Conservation (phyloP, 2,329 filamentous ascomycete species). For the Phoma herbarum region DNA sequence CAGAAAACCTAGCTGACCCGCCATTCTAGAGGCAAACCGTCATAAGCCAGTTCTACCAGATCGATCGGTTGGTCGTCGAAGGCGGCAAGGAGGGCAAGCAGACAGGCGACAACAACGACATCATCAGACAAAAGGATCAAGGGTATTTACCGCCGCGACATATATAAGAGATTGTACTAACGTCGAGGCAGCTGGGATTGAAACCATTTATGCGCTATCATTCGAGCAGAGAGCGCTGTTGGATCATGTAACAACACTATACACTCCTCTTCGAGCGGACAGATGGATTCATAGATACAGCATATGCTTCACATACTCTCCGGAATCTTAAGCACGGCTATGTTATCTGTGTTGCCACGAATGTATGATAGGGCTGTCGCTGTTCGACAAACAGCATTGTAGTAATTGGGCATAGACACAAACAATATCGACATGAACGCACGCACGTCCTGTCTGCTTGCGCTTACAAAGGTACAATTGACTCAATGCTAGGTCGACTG, state of each 20-base stretch:
- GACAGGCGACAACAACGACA: conserved; percentile 69
- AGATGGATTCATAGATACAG: background rate
- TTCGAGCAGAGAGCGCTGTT: background rate
- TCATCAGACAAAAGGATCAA: conserved; percentile 79
- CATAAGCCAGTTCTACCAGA: conserved; percentile 92
- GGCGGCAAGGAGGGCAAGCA: conserved; percentile 82
- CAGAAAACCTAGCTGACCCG: conserved; percentile 50
- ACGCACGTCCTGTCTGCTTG: background rate
- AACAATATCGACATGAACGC: background rate
- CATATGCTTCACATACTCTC: background rate
- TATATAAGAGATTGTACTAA: conserved; percentile 18
- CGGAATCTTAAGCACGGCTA: background rate
- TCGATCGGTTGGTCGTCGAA: conserved; percentile 92
- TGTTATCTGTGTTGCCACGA: background rate
- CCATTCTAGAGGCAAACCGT: conserved; percentile 84
- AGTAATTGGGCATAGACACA: conserved; percentile 3
- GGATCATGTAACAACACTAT: conserved; percentile 11
- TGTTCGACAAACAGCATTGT: conserved; percentile 1
- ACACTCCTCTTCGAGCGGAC: conserved; percentile 1
- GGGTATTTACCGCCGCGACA: conserved; percentile 64
- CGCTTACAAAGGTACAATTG: no score
- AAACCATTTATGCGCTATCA: background rate
- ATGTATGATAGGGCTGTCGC: conserved; percentile 9
- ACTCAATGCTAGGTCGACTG: background rate
- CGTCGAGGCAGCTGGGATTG: conserved; percentile 34